These are phyloP conservation scores for Inonotus obliquus DNA, from an alignment of 1,284 basidiomycete species.

Conservation along the genomic window DNA sequence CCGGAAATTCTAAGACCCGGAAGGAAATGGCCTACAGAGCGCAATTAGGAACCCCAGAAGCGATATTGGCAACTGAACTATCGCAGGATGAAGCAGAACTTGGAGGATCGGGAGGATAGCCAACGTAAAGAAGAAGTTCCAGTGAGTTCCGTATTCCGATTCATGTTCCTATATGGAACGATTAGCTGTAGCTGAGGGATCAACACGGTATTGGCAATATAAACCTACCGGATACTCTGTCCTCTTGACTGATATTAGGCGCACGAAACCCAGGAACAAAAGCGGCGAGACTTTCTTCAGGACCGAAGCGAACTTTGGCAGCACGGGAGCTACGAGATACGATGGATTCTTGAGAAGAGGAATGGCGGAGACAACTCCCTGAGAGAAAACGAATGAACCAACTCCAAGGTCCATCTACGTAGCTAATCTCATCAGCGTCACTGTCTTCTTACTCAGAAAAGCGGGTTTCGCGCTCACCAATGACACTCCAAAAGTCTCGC, in stretches of 20 bases:
- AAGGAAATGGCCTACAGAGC: conserved; percentile 42
- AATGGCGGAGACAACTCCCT: conserved; percentile 84
- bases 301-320: conserved; percentile 47
- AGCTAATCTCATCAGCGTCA: neutral
- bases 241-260: conserved; percentile 88
- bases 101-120: conserved; percentile 77
- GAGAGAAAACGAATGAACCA: conserved; percentile 93
- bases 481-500: conserved; percentile 92
- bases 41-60: conserved; percentile 63
- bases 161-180: conserved; percentile 74
- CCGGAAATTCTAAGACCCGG: neutral
- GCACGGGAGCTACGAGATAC: conserved; percentile 44
- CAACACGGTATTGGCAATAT: neutral
- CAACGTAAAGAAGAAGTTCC: conserved; percentile 99
- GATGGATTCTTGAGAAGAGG: conserved; percentile 62
- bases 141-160: conserved; percentile 94
- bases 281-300: conserved; percentile 64
- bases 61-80: conserved; percentile 53
- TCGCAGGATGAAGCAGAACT: conserved; percentile 62
- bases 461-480: conserved; percentile 48
- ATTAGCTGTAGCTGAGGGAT: neutral
- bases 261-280: conserved; percentile 68
- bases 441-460: neutral
- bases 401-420: conserved; percentile 95
- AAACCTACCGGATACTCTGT: conserved; percentile 83